phyloP scores from a whole-genome alignment of 2,329 filamentous ascomycete genomes.

The Ophiostoma australiae region DNA sequence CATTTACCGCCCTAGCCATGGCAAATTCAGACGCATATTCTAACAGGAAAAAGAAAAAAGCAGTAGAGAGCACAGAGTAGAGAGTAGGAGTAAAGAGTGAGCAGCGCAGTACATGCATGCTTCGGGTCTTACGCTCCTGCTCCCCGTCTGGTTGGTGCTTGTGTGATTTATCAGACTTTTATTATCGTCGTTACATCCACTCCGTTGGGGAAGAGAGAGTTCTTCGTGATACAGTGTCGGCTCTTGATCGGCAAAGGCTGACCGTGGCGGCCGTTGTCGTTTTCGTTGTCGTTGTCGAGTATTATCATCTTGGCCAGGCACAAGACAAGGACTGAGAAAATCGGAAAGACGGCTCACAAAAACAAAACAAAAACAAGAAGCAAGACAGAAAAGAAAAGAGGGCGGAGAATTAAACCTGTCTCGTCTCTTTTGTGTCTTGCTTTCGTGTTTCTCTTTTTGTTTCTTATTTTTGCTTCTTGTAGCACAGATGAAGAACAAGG shows the following conservation, averaged over 20 bases:
- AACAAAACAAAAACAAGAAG: background rate
- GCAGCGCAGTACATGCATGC: background rate
- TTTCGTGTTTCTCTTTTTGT: background rate
- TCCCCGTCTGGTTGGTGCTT: background rate
- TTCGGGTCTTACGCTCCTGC: conserved; percentile 1
- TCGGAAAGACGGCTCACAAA: background rate
- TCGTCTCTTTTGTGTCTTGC: background rate
- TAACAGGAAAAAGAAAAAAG: background rate
- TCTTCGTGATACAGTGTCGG: background rate
- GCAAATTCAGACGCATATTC: background rate
- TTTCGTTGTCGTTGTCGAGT: background rate
- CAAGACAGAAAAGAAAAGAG: no score
- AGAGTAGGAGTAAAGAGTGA: background rate
- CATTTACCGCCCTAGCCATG: background rate
- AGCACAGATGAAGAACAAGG: background rate
- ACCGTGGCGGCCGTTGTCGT: conserved; percentile 1
- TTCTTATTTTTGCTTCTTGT: background rate
- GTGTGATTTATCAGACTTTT: background rate
- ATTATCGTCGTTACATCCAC: background rate
- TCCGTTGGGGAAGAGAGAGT: background rate
- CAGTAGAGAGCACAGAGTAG: background rate
- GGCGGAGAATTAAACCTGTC: background rate
- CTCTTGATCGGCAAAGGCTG: background rate
- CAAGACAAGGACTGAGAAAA: background rate
- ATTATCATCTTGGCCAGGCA: background rate